Conservation (phyloP, 2,329 filamentous ascomycete species). For the Scedosporium minutisporum region DNA sequence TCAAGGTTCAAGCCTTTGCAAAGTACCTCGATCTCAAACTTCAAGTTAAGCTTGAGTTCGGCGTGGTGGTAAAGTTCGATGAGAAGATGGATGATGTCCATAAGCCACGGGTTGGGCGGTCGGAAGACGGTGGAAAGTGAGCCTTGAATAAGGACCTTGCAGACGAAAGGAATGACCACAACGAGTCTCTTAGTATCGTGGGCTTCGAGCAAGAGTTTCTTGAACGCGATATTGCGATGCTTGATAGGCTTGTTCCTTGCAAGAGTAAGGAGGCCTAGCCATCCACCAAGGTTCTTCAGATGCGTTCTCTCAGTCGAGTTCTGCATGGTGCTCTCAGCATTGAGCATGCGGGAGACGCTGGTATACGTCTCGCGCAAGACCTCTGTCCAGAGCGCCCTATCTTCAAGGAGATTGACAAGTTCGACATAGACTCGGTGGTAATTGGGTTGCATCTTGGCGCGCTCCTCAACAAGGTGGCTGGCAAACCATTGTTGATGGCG, state of each 20-base stretch:
- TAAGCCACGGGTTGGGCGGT: slow-evolving; percentile 93
- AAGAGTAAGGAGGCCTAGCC: slow-evolving; percentile 88
- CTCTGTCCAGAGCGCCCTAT: slow-evolving; percentile 72
- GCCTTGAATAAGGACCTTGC: slow-evolving; percentile 85
- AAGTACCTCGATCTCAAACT: slow-evolving; percentile 96
- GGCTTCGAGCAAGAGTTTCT: slow-evolving; percentile 85
- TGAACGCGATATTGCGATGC: slow-evolving; percentile 94
- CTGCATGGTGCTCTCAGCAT: slow-evolving; percentile 77
- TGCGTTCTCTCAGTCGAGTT: slow-evolving; percentile 77
- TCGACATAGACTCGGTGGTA: slow-evolving; percentile 91
- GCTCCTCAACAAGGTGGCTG: slow-evolving; percentile 85
- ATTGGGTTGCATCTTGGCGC: slow-evolving; percentile 94
- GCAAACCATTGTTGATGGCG: slow-evolving; percentile 95
- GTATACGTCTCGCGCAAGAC: slow-evolving; percentile 89
- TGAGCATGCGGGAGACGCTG: slow-evolving; percentile 77
- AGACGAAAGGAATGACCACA: slow-evolving; percentile 93
- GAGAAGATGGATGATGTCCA: slow-evolving; percentile 86
- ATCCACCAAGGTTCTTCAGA: slow-evolving; percentile 85
- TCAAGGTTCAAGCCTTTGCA: slow-evolving; percentile 90
- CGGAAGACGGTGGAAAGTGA: slow-evolving; percentile 79
- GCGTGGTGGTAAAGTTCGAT: slow-evolving; percentile 91
- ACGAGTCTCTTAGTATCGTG: slow-evolving; percentile 86
- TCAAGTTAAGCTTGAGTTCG: slow-evolving; percentile 90
- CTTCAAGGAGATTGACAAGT: slow-evolving; percentile 72
- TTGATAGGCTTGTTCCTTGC: slow-evolving; percentile 92